phyloP scores from a whole-genome alignment of 2,329 filamentous ascomycete species.

The Gliomastix tumulicola region DNA sequence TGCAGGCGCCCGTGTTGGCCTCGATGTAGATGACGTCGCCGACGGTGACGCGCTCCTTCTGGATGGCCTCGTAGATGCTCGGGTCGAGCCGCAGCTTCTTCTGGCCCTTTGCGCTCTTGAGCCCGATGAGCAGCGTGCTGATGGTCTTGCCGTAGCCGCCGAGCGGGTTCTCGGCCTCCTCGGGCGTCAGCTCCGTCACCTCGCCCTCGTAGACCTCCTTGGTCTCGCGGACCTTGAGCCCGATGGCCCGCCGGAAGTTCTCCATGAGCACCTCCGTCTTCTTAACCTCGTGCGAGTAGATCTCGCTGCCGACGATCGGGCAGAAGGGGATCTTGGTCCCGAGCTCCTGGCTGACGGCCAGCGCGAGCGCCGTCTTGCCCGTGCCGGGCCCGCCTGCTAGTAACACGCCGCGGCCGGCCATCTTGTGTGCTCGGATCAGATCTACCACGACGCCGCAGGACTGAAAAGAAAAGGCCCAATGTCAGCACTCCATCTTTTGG shows the following conservation, averaged over 20 bases:
- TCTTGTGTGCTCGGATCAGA: constrained; percentile 91
- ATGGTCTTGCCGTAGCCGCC: constrained; percentile 97
- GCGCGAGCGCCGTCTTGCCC: constrained; percentile 91
- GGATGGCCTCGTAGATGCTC: constrained; percentile 98
- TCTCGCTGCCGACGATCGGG: constrained; percentile 94
- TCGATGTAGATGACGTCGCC: constrained; percentile 99
- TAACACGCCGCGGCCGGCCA: constrained; percentile 90
- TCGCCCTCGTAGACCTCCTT: constrained; percentile 99
- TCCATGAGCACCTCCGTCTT: constrained; percentile 99
- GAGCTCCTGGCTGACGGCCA: constrained; percentile 93
- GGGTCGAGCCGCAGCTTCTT: constrained; percentile 97
- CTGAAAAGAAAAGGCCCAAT: constrained; percentile 34
- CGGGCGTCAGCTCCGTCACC: constrained; percentile 93
- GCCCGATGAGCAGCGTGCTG: constrained; percentile 84
- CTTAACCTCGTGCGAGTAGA: constrained; percentile 97
- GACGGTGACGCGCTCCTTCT: constrained; percentile 93
- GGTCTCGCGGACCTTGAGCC: constrained; percentile 92
- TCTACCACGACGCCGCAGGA: constrained; percentile 95
- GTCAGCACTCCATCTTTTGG: constrained; percentile 13
- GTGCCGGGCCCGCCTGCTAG: constrained; percentile 93
- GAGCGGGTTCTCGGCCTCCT: constrained; percentile 95
- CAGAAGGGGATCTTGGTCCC: constrained; percentile 98
- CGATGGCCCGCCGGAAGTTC: constrained; percentile 95
- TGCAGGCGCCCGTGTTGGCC: constrained; percentile 96
- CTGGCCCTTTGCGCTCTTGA: constrained; percentile 93